Base-by-base conservation (phyloP, 306 rosid species). In the Echinosophora koreensis region DNA sequence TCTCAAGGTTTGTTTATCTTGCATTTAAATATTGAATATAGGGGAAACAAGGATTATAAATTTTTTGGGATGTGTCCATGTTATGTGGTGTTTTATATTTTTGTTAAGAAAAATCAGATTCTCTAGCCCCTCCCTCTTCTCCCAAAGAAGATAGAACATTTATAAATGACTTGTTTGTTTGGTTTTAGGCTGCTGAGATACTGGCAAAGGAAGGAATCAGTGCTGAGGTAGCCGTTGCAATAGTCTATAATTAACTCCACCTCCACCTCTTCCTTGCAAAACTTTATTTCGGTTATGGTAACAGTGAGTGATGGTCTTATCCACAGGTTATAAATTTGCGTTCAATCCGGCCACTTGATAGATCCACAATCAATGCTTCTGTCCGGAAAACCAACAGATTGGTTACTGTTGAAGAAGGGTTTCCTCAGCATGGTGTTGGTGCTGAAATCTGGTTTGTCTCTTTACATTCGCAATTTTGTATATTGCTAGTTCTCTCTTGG, bases 401-500 rank as follows among this genome's bases (percentile, higher is more conserved):
- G 41, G 87, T 96, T 54, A 96, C 99, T 32, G 93, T 96, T 71
- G 99, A 96, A 86, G 99, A 96, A 92, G 99, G 99, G 64, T 91
- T 92, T 86, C 99, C 99, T 79, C 99, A 96, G 93, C 97, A 96
- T 73, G 99, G 99, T 47, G 96, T 96, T 78, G 99, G 99, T 14
- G 98, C 99, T 4, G 99, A 96, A 88, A 96, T 96, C 71, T 96
- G 99, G 99, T 95, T 73, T 37, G 57, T 83, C 74, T 74, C 77
- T 87, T 69, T 57, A 14, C 81, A 41, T 61, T 42, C 3, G 50
- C 38, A 9, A 42, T 22, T 65, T 42, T 59, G 11, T 44, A 4
- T 72, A 30, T 69, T 70, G 51, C 54, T 58, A 42, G 67, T 74
- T 74, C 41, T 58, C 37, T 80, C 76, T 42, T 42, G 16, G 60